A percentile compares a stretch with the other conserved stretches of the same genome.
Conservation (phyloP, 2,329 filamentous ascomycete species). For the Diaporthe aspalathi region DNA sequence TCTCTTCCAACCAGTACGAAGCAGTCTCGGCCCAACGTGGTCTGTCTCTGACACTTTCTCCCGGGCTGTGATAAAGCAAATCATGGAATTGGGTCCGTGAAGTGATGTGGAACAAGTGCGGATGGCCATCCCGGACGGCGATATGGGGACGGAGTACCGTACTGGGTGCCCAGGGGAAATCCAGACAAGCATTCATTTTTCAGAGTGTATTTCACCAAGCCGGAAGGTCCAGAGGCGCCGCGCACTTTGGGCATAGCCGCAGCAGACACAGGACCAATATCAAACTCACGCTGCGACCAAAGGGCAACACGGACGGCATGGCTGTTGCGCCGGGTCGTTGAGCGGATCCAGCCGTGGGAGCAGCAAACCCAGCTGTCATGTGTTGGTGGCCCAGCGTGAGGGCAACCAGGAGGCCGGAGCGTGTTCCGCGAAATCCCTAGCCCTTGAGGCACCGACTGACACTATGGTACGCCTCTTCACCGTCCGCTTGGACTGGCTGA, state of each 20-base stretch:
- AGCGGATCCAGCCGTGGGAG: neutral
- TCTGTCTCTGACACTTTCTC: neutral
- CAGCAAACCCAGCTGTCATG: neutral
- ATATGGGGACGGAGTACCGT: neutral
- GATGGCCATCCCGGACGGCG: neutral
- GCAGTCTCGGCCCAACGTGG: slow-evolving; percentile 23
- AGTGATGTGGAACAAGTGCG: neutral
- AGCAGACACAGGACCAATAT: slow-evolving; percentile 1
- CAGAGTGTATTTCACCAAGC: neutral
- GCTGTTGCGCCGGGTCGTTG: neutral
- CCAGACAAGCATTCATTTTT: neutral
- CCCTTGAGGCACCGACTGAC: slow-evolving; percentile 1
- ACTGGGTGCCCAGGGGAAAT: too few species aligned
- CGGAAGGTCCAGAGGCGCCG: too few species aligned
- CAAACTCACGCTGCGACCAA: slow-evolving; percentile 3
- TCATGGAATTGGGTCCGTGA: neutral
- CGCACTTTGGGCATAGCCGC: neutral
- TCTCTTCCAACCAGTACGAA: neutral
- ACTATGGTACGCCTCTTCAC: neutral
- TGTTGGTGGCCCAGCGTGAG: neutral
- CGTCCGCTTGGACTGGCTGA: neutral
- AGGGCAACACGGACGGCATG: neutral
- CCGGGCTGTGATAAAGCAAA: neutral
- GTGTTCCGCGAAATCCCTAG: slow-evolving; percentile 3
- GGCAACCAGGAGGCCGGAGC: neutral